Base-by-base conservation (phyloP, 164 flowering plant genomes). In the Santalum album region DNA sequence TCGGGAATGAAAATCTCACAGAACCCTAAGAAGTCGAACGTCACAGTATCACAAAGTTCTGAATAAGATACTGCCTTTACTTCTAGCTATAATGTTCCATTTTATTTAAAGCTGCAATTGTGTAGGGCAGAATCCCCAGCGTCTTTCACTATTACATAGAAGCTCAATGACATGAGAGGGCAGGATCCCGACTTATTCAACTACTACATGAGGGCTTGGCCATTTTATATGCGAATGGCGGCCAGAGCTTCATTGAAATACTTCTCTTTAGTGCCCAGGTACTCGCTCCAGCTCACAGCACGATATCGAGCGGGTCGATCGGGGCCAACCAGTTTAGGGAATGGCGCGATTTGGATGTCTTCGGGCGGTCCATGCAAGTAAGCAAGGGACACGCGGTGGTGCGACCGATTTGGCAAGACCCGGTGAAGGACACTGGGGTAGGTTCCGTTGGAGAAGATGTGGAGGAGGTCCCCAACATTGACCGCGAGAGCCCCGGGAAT, bases 381-480 rank as follows among this genome's bases (percentile, higher is more conserved):
- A 1, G 83, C 92, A 4, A 82, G 25, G 16, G 92, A 80, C 27
- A 78, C 49, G 16, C 92, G 76, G 25, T 66, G 69, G 2, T 36
- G 50, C 46, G 53, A 57, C 3, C 71, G 62, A 68, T 82, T 75
- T 26, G 80, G 88, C 34, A 74, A 49, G 1, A 81, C 92, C 17
- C 84, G 80, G 66, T 85, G 92, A 16, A 80, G 58, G 12, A 70
- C 73, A n/a, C 75, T 74, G 17, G 49, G 66, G 72, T 52, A 80
- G 24, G 43, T 36, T 48, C 81, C 96, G 38, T 92, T 92, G 0
- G 98, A 86, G n/a, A 92, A 49, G 21, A 92, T 84, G 69, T 92
- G 95, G 23, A 88, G 59, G 16, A 92, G 83, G 56, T 92, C 98
- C 0, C 94, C 98, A 0, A 92, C 68, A 57, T 84, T 81, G 61